Evolutionary conservation across 768 basidiomycete genomes (phyloP).

Genomic region (Russula griseocarnosa): DNA sequence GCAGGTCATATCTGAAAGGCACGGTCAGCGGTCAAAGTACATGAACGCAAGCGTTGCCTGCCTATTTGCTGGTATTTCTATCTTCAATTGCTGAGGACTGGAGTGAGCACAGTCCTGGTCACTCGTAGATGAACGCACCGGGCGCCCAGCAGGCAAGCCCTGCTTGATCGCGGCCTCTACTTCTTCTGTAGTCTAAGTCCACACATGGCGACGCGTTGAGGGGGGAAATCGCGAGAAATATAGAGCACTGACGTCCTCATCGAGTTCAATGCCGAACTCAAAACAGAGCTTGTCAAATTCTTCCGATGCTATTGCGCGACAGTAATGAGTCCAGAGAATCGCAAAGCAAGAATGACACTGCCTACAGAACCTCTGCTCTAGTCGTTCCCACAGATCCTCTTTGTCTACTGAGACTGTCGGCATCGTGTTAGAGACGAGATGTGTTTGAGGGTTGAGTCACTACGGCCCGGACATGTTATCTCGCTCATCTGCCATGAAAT

Average conservation of each 20-base stretch:
- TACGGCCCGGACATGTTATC: constrained; percentile 11
- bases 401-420: constrained; percentile 96
- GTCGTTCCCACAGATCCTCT: constrained; percentile 84
- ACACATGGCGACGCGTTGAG: constrained; percentile 14
- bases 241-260: constrained; percentile 78
- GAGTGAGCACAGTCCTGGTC: constrained; percentile 9
- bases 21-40: neutral
- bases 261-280: constrained; percentile 95
- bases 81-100: constrained; percentile 82
- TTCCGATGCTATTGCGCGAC: constrained; percentile 62
- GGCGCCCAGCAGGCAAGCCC: constrained; percentile 79
- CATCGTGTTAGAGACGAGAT: constrained; percentile 46
- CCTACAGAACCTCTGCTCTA: constrained; percentile 79
- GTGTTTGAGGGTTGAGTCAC: neutral
- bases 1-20: constrained; percentile 79
- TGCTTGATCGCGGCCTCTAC: constrained; percentile 79
- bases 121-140: constrained; percentile 45
- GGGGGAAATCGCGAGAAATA: neutral
- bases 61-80: constrained; percentile 99
- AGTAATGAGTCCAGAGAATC: constrained; percentile 23
- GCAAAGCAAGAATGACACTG: constrained; percentile 27
- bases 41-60: constrained; percentile 29
- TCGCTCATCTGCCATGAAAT: constrained; percentile 58
- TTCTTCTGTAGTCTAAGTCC: constrained; percentile 75
- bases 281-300: constrained; percentile 96